phyloP scores from a whole-genome alignment of 2,329 filamentous ascomycete species.

The Exophiala dermatitidis region DNA sequence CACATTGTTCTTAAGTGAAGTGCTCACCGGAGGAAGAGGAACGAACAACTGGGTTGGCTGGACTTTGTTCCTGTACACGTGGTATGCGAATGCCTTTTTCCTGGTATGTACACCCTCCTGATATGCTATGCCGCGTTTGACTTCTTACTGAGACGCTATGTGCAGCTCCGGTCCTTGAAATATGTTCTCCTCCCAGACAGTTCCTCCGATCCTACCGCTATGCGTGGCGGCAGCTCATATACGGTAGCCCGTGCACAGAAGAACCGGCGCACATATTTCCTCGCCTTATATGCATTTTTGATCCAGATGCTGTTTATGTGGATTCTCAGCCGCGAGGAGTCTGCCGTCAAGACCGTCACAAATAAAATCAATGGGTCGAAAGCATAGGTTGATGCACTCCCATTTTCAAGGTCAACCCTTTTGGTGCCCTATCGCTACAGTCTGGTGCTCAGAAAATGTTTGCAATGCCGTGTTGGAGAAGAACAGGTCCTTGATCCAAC shows the following conservation, averaged over 20 bases:
- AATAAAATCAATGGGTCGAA: constrained; percentile 18
- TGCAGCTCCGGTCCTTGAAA: constrained; percentile 81
- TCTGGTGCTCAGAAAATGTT: no score
- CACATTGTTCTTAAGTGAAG: constrained; percentile 71
- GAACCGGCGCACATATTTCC: constrained; percentile 80
- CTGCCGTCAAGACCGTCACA: constrained; percentile 30
- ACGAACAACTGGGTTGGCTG: constrained; percentile 85
- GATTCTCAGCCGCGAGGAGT: constrained; percentile 55
- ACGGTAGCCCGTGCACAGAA: constrained; percentile 76
- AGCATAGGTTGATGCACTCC: no score
- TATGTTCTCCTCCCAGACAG: constrained; percentile 91
- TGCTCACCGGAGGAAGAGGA: constrained; percentile 68
- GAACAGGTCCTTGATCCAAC: no score
- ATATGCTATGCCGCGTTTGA: background rate
- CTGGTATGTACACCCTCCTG: constrained; percentile 55
- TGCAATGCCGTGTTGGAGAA: no score
- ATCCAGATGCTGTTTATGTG: constrained; percentile 96
- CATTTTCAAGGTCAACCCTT: no score
- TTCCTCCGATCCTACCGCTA: constrained; percentile 52
- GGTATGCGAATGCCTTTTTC: constrained; percentile 90
- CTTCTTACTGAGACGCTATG: background rate
- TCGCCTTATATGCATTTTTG: constrained; percentile 90
- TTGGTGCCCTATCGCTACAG: no score
- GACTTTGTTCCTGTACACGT: constrained; percentile 84
- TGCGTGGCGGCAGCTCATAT: constrained; percentile 51